phyloP scores from a whole-genome alignment of 805 yeast genomes.

The Nakazawaea holstii region DNA sequence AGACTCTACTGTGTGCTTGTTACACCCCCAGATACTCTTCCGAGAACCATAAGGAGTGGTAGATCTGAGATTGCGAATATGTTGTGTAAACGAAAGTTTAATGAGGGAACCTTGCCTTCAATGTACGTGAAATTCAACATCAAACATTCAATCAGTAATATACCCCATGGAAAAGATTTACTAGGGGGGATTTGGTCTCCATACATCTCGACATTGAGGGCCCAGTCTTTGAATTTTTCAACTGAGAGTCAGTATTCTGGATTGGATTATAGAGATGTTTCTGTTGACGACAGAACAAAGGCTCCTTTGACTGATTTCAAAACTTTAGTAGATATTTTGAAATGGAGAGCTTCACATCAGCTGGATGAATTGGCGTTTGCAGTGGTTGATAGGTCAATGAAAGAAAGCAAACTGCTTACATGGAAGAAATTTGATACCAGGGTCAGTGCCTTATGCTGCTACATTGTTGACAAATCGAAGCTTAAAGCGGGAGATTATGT shows the following conservation, averaged over 20 bases:
- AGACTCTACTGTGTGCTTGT: slow-evolving; percentile 78
- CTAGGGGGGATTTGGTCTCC: slow-evolving; percentile 83
- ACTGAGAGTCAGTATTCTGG: slow-evolving; percentile 78
- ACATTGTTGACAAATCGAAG: slow-evolving; percentile 61
- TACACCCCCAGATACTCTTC: slow-evolving; percentile 74
- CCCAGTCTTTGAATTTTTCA: slow-evolving; percentile 45
- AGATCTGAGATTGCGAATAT: slow-evolving; percentile 90
- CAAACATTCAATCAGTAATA: slow-evolving; percentile 52
- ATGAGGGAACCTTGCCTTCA: slow-evolving; percentile 74
- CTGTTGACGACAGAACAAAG: slow-evolving; percentile 72
- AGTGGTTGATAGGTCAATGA: slow-evolving; percentile 32
- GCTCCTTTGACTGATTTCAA: slow-evolving; percentile 70
- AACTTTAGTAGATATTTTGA: slow-evolving; percentile 66
- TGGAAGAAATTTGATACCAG: slow-evolving; percentile 83
- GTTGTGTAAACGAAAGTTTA: slow-evolving; percentile 71
- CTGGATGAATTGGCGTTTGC: slow-evolving; percentile 78
- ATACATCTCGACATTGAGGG: slow-evolving; percentile 63
- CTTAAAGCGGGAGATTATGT: slow-evolving; percentile 68
- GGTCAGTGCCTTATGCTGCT: slow-evolving; percentile 68
- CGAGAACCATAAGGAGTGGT: slow-evolving; percentile 80
- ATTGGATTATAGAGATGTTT: slow-evolving; percentile 68
- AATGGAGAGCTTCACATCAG: slow-evolving; percentile 68
- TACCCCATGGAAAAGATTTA: slow-evolving; percentile 72
- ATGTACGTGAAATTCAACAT: slow-evolving; percentile 78
- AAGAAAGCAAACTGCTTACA: slow-evolving; percentile 47